These are phyloP conservation scores for Cladorrhinum sp. DNA, from an alignment of 2,329 filamentous ascomycete genomes.

Conservation along the genomic window DNA sequence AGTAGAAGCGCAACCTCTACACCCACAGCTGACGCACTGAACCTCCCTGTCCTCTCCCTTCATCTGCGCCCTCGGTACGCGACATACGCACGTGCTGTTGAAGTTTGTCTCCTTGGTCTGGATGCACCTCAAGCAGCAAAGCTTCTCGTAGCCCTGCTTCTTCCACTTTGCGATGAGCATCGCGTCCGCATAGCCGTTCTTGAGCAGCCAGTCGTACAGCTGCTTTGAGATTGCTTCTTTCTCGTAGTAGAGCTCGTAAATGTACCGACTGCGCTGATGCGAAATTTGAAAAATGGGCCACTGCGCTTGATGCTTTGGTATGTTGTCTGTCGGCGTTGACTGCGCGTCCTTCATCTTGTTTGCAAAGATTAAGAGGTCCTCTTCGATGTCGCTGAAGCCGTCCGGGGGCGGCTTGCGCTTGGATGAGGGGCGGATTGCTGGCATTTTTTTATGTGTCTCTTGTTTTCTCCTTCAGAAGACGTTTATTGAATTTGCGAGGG, in stretches of 20 bases:
- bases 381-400: slow-evolving; percentile 84
- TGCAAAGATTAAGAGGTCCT: slow-evolving; percentile 77
- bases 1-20: slow-evolving; percentile 81
- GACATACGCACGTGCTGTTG: slow-evolving; percentile 94
- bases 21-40: slow-evolving; percentile 93
- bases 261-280: slow-evolving; percentile 86
- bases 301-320: slow-evolving; percentile 79
- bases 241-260: slow-evolving; percentile 97
- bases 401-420: slow-evolving; percentile 81
- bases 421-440: slow-evolving; percentile 69
- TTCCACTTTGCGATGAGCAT: slow-evolving; percentile 99
- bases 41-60: slow-evolving; percentile 81
- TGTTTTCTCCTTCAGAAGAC: too few relatives aligned
- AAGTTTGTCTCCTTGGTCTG: slow-evolving; percentile 99
- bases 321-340: slow-evolving; percentile 79
- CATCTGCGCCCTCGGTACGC: slow-evolving; percentile 83
- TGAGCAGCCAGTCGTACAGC: slow-evolving; percentile 93
- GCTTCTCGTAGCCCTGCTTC: slow-evolving; percentile 98
- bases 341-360: slow-evolving; percentile 97
- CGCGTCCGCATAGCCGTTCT: slow-evolving; percentile 93
- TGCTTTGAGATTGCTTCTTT: slow-evolving; percentile 92
- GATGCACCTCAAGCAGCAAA: slow-evolving; percentile 93
- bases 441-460: too few relatives aligned
- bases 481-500: too few relatives aligned
- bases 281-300: slow-evolving; percentile 99